Percentiles rank a stretch among this genome's conserved stretches.
Evolutionary conservation across 352 stramenopile species (phyloP).

Genomic region (Pythium dissimile): DNA sequence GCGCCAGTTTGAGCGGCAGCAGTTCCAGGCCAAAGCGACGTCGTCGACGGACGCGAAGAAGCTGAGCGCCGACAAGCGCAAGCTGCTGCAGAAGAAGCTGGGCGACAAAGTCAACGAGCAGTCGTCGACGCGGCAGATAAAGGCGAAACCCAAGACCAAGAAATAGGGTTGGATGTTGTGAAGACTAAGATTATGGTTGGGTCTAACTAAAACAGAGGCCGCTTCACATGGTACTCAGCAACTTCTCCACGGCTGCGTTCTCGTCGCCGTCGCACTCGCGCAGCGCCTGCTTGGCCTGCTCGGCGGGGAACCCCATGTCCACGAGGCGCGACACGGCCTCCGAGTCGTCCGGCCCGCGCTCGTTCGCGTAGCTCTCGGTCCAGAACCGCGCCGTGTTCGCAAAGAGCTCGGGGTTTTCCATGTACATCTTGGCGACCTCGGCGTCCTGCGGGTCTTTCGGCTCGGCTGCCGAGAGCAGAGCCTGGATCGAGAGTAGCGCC

Average conservation of each 20-base stretch:
- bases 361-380: constrained; percentile 94
- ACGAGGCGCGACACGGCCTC: constrained; percentile 66
- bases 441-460: constrained; percentile 93
- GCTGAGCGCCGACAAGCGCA: constrained; percentile 50
- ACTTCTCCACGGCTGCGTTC: constrained; percentile 84
- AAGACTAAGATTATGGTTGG: constrained; percentile 22
- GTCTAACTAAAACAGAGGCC: background rate
- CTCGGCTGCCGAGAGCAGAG: constrained; percentile 93
- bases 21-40: constrained; percentile 33
- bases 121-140: constrained; percentile 38
- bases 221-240: constrained; percentile 66
- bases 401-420: constrained; percentile 90
- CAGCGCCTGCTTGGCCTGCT: constrained; percentile 68
- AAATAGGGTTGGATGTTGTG: constrained; percentile 15
- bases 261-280: constrained; percentile 74
- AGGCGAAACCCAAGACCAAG: constrained; percentile 45
- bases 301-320: constrained; percentile 86
- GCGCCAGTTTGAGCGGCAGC: constrained; percentile 46
- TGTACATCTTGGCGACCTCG: constrained; percentile 96
- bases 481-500: constrained; percentile 93
- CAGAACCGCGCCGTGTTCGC: constrained; percentile 94
- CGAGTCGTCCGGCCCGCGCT: constrained; percentile 43
- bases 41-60: constrained; percentile 28
- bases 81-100: constrained; percentile 70
- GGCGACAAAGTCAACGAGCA: constrained; percentile 57